phyloP scores from a whole-genome alignment of 148 eudicot species.

The Cornus kousa region DNA sequence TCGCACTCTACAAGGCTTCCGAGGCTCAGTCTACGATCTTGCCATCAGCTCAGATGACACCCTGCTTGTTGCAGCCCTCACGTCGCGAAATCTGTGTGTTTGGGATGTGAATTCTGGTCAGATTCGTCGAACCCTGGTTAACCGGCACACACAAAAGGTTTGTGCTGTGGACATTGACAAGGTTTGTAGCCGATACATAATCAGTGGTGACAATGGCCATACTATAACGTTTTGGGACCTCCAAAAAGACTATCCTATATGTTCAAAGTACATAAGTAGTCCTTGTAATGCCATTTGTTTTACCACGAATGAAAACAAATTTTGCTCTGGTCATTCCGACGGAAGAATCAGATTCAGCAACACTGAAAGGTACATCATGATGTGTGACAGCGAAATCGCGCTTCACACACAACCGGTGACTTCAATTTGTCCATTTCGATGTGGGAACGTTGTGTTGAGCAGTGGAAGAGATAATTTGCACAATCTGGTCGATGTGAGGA shows the following conservation, averaged over 20 bases:
- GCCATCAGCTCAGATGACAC: no score
- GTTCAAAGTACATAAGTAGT: background rate
- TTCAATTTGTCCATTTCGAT: background rate
- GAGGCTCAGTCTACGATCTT: no score
- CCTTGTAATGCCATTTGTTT: conserved; percentile 9
- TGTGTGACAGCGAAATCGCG: background rate
- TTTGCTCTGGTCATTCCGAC: no score
- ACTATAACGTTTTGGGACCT: background rate
- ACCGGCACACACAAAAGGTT: no score
- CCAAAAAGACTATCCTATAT: background rate
- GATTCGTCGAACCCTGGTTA: no score
- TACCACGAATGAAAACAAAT: background rate
- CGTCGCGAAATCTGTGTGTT: no score
- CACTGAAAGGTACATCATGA: background rate
- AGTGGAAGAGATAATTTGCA: conserved; percentile 15
- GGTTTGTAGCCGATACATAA: no score
- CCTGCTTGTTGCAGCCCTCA: no score
- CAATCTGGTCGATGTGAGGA: conserved; percentile 1
- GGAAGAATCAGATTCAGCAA: background rate
- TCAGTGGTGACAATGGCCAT: background rate
- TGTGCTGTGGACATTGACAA: no score
- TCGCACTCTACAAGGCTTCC: no score
- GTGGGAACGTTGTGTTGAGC: conserved; percentile 3
- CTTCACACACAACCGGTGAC: conserved; percentile 5
- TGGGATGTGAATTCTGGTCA: no score